phyloP scores from a whole-genome alignment of 163 green algal genomes.

The Volvox carteri region DNA sequence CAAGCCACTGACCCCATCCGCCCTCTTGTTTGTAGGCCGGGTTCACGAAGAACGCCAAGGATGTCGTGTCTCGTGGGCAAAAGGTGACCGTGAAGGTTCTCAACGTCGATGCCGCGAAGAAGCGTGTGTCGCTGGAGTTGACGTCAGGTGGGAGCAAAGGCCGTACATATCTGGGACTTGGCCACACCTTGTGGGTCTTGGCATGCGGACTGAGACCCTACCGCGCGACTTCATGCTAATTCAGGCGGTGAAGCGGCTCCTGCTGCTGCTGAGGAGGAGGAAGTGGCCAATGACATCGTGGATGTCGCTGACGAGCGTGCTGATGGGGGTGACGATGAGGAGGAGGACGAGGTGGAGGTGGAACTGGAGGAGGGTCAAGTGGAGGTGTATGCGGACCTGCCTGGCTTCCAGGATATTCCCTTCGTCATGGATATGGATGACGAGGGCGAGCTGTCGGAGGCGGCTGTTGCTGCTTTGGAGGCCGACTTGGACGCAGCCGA shows the following conservation, averaged over 20 bases:
- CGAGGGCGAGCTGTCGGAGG: slow-evolving; percentile 39
- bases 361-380: slow-evolving; percentile 55
- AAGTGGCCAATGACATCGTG: neutral
- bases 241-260: neutral
- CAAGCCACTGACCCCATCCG: neutral
- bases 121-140: slow-evolving; percentile 73
- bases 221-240: no score
- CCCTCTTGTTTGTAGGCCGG: slow-evolving; percentile 58
- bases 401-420: slow-evolving; percentile 52
- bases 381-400: slow-evolving; percentile 42
- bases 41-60: slow-evolving; percentile 82
- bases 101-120: slow-evolving; percentile 72
- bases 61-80: slow-evolving; percentile 78
- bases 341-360: slow-evolving; percentile 57
- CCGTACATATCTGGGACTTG: no score
- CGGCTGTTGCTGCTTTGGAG: slow-evolving; percentile 20
- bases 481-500: slow-evolving; percentile 25
- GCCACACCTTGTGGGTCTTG: no score
- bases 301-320: neutral
- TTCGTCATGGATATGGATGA: slow-evolving; percentile 49
- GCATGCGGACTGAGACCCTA: no score
- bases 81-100: slow-evolving; percentile 81
- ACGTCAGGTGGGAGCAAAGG: slow-evolving; percentile 18
- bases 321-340: neutral
- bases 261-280: neutral